Evolutionary conservation across 768 basidiomycete species (phyloP).

Genomic region (Termitomyces titanicus): DNA sequence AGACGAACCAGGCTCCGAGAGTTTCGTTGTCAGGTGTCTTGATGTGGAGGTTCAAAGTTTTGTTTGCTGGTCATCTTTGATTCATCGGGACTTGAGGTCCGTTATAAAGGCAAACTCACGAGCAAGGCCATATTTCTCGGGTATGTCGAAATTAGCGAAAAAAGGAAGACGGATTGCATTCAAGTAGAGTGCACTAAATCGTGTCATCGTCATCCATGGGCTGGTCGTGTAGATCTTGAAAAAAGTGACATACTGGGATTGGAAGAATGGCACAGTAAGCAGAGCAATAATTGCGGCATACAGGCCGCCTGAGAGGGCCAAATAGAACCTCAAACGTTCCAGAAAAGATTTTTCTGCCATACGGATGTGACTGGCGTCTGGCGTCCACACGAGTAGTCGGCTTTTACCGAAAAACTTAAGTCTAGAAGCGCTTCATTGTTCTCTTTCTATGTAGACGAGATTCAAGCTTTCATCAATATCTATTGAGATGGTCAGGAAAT

Average conservation of each 20-base stretch:
- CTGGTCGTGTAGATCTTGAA: not conserved
- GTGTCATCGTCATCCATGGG: not conserved
- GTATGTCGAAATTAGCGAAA: constrained; percentile 58
- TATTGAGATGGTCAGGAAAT: too few relatives aligned
- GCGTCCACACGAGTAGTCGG: too few relatives aligned
- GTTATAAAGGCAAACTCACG: constrained; percentile 37
- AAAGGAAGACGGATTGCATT: constrained; percentile 64
- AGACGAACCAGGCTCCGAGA: constrained; percentile 84
- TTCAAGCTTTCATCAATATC: too few relatives aligned
- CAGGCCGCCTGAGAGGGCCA: constrained; percentile 42
- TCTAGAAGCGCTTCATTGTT: too few relatives aligned
- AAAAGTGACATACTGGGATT: constrained; percentile 55
- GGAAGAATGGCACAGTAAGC: constrained; percentile 60
- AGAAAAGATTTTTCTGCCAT: constrained; percentile 9
- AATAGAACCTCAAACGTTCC: constrained; percentile 24
- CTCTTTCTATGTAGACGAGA: not conserved
- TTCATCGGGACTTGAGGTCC: not conserved
- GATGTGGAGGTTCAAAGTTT: constrained; percentile 69
- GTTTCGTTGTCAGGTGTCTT: constrained; percentile 72
- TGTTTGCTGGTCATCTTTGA: constrained; percentile 54
- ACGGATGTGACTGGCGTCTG: not conserved
- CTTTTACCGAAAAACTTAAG: too few relatives aligned
- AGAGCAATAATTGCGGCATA: constrained; percentile 53
- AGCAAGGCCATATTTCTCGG: constrained; percentile 78
- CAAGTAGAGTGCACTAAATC: constrained; percentile 45